Evolutionary conservation across 202 grass and related monocot genomes (phyloP), one percentile per base, ranked within the genome.

Genomic region (Eragrostis tef): DNA sequence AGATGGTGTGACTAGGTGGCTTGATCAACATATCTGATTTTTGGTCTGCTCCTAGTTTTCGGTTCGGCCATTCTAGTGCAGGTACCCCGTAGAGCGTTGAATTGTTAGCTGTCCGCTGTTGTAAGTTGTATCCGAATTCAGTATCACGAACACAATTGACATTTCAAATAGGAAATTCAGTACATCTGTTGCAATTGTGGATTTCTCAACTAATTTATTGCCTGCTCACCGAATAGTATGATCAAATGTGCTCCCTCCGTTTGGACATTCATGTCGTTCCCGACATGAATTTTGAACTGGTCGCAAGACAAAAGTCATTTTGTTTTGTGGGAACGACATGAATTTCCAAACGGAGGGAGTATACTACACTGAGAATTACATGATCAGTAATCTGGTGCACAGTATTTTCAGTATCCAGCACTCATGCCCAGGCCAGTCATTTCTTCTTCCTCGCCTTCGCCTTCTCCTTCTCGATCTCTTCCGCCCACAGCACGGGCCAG

Each of bases 401-500:
- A n/a, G 2, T 10, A 34, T 27, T 79, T 54, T 31, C 58, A 80
- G 49, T 25, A 44, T 25, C 16, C n/a, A 34, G 24, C 4, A 5
- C 34, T 19, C 2, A 3, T 34, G 5, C 9, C 16, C 43, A 34
- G 31, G 3, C n/a, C 39, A 11, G 31, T 49, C 67, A 87, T 73
- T 79, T 70, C 1, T 54, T 75, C 15, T 52, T 52, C 2, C 53
- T 57, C 14, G 59, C 60, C 63, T 75, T 59, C 0, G 53, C 52
- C 71, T 79, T 79, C 46, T 79, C 62, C 73, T 88, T 83, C 4
- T 94, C 75, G 11, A 70, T 75, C 15, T 98, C 90, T 9, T 98
- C 94, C 64, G 91, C 86, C 94, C 94, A 98, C 45, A 98, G 79
- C 87, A 86, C 92, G 39, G 90, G 86, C 92, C 94, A 94, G 79